A percentile compares a stretch with the other conserved stretches of the same genome.
Evolutionary conservation across 1,139 yeast genomes (phyloP).

Genomic region (Yamadazyma conglobata): DNA sequence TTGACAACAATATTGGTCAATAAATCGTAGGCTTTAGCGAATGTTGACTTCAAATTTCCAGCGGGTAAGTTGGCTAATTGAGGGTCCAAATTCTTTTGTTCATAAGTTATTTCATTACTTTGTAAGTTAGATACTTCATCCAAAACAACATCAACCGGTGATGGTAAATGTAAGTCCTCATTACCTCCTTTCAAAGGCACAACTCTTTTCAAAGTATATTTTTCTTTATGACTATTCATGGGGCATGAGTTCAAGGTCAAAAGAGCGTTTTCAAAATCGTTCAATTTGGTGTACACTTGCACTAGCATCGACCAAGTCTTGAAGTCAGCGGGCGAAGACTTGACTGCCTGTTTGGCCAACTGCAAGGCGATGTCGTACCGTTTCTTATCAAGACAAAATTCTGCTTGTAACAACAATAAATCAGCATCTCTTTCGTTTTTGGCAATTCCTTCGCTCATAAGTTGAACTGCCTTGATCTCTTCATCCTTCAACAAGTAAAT

Average conservation of each 20-base stretch:
- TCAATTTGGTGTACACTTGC: conserved; percentile 63
- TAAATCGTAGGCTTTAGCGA: conserved; percentile 73
- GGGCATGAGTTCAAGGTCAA: conserved; percentile 88
- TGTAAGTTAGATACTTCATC: conserved; percentile 58
- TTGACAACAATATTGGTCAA: conserved; percentile 67
- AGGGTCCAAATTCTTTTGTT: conserved; percentile 61
- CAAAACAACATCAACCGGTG: conserved; percentile 73
- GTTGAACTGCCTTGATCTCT: conserved; percentile 73
- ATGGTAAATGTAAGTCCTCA: conserved; percentile 67
- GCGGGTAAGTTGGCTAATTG: conserved; percentile 72
- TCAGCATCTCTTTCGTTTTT: conserved; percentile 62
- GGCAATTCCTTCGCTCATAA: conserved; percentile 59
- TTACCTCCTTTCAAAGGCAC: conserved; percentile 54
- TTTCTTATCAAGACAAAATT: conserved; percentile 63
- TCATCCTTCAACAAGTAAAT: conserved; percentile 57
- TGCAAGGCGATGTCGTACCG: conserved; percentile 70
- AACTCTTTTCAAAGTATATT: conserved; percentile 52
- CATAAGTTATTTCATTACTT: conserved; percentile 48
- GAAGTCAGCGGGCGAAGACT: conserved; percentile 82
- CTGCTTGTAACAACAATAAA: conserved; percentile 59
- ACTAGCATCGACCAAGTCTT: conserved; percentile 78
- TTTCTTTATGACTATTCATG: conserved; percentile 72
- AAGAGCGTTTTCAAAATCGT: conserved; percentile 73
- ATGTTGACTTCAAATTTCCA: conserved; percentile 71
- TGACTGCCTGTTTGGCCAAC: conserved; percentile 71